Evolutionary conservation across 108 stramenopile species (phyloP).

Genomic region (Parmales sp.): DNA sequence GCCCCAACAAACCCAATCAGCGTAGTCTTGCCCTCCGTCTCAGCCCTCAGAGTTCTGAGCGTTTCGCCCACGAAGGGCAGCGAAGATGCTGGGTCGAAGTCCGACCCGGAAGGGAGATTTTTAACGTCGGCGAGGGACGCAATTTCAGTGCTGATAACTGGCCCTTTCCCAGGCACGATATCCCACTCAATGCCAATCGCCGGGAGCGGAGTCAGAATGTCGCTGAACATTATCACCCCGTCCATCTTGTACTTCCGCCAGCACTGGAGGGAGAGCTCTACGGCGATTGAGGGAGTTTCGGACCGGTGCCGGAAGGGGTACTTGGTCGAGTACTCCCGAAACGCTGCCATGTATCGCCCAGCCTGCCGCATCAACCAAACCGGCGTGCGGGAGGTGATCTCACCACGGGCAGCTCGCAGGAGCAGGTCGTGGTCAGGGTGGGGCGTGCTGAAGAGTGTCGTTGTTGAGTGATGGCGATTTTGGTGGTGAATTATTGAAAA

Average conservation of each 20-base stretch:
- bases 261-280: conserved; percentile 86
- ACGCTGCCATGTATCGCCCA: conserved; percentile 95
- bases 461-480: too few relatives aligned
- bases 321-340: conserved; percentile 85
- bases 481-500: too few relatives aligned
- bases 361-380: conserved; percentile 99
- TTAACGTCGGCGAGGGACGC: conserved; percentile 47
- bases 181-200: conserved; percentile 94
- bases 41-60: conserved; percentile 57
- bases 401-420: conserved; percentile 87
- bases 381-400: conserved; percentile 81
- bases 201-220: conserved; percentile 93
- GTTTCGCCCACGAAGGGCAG: conserved; percentile 86
- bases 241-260: conserved; percentile 89
- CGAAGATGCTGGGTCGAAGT: too few relatives aligned
- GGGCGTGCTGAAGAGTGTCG: too few relatives aligned
- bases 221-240: conserved; percentile 97
- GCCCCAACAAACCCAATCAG: conserved; percentile 97
- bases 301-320: conserved; percentile 86
- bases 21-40: conserved; percentile 72
- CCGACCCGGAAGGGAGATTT: conserved; percentile 29
- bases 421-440: conserved; percentile 82
- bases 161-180: conserved; percentile 84
- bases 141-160: conserved; percentile 72
- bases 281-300: conserved; percentile 88